Evolutionary conservation across 164 flowering plant genomes (phyloP).

Genomic region (Berberis thunbergii): DNA sequence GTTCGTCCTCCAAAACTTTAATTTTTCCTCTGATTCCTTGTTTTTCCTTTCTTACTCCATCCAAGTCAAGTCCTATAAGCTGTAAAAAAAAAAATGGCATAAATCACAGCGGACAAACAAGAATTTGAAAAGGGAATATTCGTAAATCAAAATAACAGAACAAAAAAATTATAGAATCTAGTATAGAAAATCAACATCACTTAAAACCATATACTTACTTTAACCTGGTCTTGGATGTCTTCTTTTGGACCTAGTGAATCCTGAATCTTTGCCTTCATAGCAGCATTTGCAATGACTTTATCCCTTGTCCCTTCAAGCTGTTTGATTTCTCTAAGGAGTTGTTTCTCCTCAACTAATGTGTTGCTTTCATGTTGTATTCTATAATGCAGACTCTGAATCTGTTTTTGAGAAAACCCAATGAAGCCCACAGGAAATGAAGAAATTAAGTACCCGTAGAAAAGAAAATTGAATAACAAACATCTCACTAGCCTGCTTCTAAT

Average conservation of each 20-base stretch:
- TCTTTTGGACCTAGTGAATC: constrained; percentile 70
- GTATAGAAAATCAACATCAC: neutral
- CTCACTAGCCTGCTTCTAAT: constrained; percentile 1
- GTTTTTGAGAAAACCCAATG: constrained; percentile 8
- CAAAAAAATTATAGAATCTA: neutral
- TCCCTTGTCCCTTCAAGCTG: constrained; percentile 84
- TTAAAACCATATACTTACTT: constrained; percentile 36
- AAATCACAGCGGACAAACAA: neutral
- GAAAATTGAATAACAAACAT: neutral
- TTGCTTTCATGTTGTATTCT: constrained; percentile 94
- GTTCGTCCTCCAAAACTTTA: constrained; percentile 42
- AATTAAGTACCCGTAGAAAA: neutral
- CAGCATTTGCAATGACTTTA: constrained; percentile 73
- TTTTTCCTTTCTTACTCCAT: constrained; percentile 67
- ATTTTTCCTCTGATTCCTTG: constrained; percentile 39
- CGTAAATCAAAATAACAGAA: neutral
- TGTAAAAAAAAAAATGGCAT: constrained; percentile 20
- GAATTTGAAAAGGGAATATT: neutral
- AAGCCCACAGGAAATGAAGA: neutral
- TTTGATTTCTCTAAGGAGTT: constrained; percentile 74
- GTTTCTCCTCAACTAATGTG: constrained; percentile 82
- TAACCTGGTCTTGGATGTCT: constrained; percentile 74
- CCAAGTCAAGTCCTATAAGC: constrained; percentile 64
- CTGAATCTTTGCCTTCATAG: constrained; percentile 69
- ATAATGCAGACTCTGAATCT: constrained; percentile 74